Evolutionary conservation across 1,284 basidiomycete species (phyloP).

Genomic region (Boletus holoroseus): DNA sequence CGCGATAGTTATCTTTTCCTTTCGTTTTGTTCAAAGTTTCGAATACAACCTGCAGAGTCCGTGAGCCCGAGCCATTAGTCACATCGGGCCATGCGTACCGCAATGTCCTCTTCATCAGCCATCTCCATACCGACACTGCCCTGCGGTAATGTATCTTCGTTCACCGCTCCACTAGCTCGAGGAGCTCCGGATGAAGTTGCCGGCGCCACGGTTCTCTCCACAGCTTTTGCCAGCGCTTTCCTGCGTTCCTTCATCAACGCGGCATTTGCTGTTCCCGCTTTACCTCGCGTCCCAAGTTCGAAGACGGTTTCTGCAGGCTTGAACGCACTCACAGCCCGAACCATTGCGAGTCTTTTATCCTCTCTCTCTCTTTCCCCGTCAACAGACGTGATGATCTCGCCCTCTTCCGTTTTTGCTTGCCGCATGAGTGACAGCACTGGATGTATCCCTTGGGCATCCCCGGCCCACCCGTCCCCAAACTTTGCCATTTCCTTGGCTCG

Average conservation of each 20-base stretch:
- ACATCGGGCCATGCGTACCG: slow-evolving; percentile 41
- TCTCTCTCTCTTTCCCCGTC: slow-evolving; percentile 36
- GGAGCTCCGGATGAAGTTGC: slow-evolving; percentile 32
- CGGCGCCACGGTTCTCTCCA: slow-evolving; percentile 41
- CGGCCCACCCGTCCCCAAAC: slow-evolving; percentile 62
- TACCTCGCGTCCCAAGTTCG: slow-evolving; percentile 79
- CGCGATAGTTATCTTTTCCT: slow-evolving; percentile 54
- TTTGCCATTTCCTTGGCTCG: slow-evolving; percentile 87
- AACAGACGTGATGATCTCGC: slow-evolving; percentile 22
- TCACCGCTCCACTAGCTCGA: slow-evolving; percentile 37
- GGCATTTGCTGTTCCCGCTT: slow-evolving; percentile 54
- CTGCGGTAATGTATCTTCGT: slow-evolving; percentile 24
- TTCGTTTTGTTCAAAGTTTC: slow-evolving; percentile 50
- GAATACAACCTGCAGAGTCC: slow-evolving; percentile 61
- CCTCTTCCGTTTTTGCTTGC: slow-evolving; percentile 31
- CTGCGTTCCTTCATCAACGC: slow-evolving; percentile 87
- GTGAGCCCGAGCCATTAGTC: slow-evolving; percentile 13
- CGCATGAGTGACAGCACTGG: slow-evolving; percentile 51
- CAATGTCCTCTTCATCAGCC: slow-evolving; percentile 74
- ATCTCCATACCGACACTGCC: slow-evolving; percentile 49
- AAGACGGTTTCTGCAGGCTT: slow-evolving; percentile 88
- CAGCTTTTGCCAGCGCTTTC: slow-evolving; percentile 68
- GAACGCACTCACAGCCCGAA: slow-evolving; percentile 79
- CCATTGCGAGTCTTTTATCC: slow-evolving; percentile 59
- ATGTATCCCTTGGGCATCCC: slow-evolving; percentile 61